phyloP scores from a whole-genome alignment of 148 eudicot species.

The Amaranthus palmeri region DNA sequence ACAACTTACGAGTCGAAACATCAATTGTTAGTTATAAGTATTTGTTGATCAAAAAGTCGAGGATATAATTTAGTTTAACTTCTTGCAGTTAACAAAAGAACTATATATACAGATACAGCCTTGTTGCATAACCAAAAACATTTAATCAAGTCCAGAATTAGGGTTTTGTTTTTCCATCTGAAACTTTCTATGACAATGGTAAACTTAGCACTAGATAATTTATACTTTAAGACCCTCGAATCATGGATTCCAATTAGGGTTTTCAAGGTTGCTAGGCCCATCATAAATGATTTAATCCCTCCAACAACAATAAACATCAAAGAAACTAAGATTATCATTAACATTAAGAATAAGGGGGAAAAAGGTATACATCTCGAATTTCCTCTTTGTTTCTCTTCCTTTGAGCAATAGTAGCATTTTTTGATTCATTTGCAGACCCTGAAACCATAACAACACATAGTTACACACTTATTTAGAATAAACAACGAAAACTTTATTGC shows the following conservation, averaged over 20 bases:
- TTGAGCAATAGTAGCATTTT: not conserved
- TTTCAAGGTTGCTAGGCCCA: not conserved
- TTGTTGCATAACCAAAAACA: not conserved
- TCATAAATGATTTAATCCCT: not conserved
- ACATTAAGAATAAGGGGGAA: not conserved
- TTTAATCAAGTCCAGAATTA: not conserved
- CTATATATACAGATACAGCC: not conserved
- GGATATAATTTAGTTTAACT: not conserved
- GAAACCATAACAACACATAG: not conserved
- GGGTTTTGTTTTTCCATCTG: not conserved
- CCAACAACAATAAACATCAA: not conserved
- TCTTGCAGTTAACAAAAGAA: not conserved
- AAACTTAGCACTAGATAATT: not conserved
- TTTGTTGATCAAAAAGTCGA: not conserved
- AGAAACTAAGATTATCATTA: not conserved
- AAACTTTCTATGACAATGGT: not conserved
- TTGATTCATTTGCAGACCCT: conserved; percentile 6
- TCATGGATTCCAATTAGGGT: not conserved
- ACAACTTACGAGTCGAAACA: not conserved
- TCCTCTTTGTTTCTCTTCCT: conserved; percentile 18
- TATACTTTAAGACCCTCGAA: not conserved
- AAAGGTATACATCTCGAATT: conserved; percentile 9
- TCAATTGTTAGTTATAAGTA: not conserved
- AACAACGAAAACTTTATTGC: not conserved
- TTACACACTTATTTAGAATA: not conserved